Evolutionary conservation across 202 grass and related monocot species (phyloP).

Genomic region (Setaria viridis): DNA sequence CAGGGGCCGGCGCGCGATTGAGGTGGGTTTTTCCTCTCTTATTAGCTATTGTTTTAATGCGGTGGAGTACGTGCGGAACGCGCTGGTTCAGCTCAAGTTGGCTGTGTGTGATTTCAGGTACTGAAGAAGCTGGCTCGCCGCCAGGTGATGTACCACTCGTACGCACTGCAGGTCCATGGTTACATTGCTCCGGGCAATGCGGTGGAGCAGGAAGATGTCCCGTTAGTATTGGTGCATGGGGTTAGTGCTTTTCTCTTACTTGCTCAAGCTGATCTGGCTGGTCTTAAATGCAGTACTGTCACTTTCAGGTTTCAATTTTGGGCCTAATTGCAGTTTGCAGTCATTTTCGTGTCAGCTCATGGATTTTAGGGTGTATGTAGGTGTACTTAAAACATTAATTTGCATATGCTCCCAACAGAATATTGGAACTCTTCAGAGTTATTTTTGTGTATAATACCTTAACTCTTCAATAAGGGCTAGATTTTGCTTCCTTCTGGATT

Average conservation of each 20-base stretch:
- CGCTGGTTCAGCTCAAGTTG: slow-evolving; percentile 22
- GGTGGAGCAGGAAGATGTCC: slow-evolving; percentile 43
- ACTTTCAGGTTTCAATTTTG: slow-evolving; percentile 42
- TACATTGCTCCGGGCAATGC: slow-evolving; percentile 57
- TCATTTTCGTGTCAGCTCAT: slow-evolving; percentile 44
- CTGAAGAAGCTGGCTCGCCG: slow-evolving; percentile 82
- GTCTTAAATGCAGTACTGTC: slow-evolving; percentile 10
- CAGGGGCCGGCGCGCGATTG: slow-evolving; percentile 83
- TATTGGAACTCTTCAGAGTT: background rate
- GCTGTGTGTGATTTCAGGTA: slow-evolving; percentile 58
- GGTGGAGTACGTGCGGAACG: slow-evolving; percentile 16
- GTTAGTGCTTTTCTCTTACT: slow-evolving; percentile 56
- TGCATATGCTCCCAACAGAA: slow-evolving; percentile 25
- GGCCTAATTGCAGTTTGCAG: slow-evolving; percentile 8
- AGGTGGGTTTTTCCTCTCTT: slow-evolving; percentile 55
- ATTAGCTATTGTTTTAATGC: slow-evolving; percentile 7
- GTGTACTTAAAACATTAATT: slow-evolving; percentile 3
- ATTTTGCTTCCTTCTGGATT: background rate
- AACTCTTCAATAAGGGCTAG: background rate
- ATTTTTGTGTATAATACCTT: slow-evolving; percentile 32
- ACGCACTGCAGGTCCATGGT: slow-evolving; percentile 93
- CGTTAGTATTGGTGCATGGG: slow-evolving; percentile 86
- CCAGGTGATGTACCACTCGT: slow-evolving; percentile 90
- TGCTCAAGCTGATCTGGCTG: slow-evolving; percentile 26
- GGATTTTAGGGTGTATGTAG: slow-evolving; percentile 26